Conservation (phyloP, 2,329 filamentous ascomycete species). For the Colletotrichum eleusines region DNA sequence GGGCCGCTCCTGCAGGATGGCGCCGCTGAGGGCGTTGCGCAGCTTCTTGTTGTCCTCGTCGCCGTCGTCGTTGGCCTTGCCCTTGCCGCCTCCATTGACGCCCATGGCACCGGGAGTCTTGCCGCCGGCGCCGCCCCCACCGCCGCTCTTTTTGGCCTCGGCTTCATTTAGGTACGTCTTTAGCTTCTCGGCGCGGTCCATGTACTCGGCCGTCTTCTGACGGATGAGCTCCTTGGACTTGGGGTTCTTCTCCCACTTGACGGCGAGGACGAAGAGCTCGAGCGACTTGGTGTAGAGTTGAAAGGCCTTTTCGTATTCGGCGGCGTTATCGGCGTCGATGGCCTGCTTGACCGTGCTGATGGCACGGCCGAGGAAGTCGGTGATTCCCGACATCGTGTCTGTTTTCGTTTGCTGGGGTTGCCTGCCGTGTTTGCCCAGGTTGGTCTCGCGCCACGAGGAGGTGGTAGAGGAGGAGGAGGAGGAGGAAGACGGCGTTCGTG, state of each 20-base stretch:
- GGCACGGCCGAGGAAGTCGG: constrained; percentile 95
- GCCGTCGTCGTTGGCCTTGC: constrained; percentile 71
- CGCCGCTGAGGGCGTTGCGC: constrained; percentile 87
- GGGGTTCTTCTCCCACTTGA: constrained; percentile 99
- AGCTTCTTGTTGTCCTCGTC: constrained; percentile 98
- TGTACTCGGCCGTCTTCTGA: constrained; percentile 94
- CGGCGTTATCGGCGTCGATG: constrained; percentile 94
- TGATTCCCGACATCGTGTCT: constrained; percentile 82
- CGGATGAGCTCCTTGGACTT: constrained; percentile 98
- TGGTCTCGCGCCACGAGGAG: background rate
- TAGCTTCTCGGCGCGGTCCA: constrained; percentile 98
- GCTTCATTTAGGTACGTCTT: constrained; percentile 87
- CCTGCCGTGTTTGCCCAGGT: background rate
- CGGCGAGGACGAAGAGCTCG: constrained; percentile 97
- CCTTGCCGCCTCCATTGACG: constrained; percentile 71
- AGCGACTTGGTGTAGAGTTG: constrained; percentile 95
- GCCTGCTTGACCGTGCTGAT: constrained; percentile 98
- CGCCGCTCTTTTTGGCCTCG: constrained; percentile 79
- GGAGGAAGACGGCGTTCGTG: constrained; percentile 5
- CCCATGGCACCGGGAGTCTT: constrained; percentile 73
- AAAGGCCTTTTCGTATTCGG: constrained; percentile 97
- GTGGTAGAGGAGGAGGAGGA: constrained; percentile 9
- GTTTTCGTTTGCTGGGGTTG: background rate
- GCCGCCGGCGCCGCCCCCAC: constrained; percentile 67
- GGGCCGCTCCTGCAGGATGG: constrained; percentile 94